Evolutionary conservation across 192 early-diverging fungal species (phyloP), one percentile per base, ranked within the genome.

Genomic region (Backusella liffmaniae): DNA sequence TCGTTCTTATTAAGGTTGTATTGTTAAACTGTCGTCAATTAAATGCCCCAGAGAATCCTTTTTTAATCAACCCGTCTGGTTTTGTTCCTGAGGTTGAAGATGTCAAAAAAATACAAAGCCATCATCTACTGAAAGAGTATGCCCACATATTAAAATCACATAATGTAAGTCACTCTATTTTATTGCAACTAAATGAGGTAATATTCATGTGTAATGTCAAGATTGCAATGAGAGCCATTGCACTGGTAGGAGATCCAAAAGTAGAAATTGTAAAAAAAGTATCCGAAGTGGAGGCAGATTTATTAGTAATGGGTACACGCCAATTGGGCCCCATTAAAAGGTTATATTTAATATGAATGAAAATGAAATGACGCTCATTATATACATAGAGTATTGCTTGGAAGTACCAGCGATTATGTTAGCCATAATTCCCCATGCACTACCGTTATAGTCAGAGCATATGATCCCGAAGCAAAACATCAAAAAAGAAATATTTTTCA

Each of bases 261-360:
- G 83, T 85, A 21, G 91, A 92, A 74, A 74, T 92, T 65, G 79
- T 87, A 30, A 77, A 82, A 67, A 92, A 92, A 73, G 79, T 83
- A 16, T 70, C 62, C 9, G 85, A 88, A 56, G 15, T 90, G 5
- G 70, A 83, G 1, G 86, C 90, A 8, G 86, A 88, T 78, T 73
- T 85, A 46, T 73, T 92, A 26, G 71, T 92, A 18, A 76, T 92
- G 72, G 89, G 91, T 5, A 83, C 83, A 36, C 84, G 91, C 23
- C 87, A 89, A n/a, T 68, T 91, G 36, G 86, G 90, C 2, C 53
- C 77, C 4, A 53, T 91, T 36, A 84, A 85, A 72, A 59, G 87
- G 76, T 84, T 21, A 4, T 23, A 53, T 23, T n/a, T 44, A 44
- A 16, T 13, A 44, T 44, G 1, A 53, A 66, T 10, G 23, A 9